Evolutionary conservation across 2,329 filamentous ascomycete genomes (phyloP).

Genomic region (Emydomyces testavorans): DNA sequence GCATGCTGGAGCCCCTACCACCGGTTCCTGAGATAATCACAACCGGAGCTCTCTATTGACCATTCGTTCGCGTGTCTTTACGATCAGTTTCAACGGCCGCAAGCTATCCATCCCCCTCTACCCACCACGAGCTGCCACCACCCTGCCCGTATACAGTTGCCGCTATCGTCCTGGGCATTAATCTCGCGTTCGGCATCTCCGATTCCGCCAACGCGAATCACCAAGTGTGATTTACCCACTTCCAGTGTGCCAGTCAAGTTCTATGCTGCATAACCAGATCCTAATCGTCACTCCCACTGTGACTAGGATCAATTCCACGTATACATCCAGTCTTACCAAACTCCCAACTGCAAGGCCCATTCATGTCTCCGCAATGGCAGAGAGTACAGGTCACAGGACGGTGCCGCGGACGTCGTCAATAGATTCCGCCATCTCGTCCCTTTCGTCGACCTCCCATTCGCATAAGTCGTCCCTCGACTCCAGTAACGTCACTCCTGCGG

Average conservation of each 20-base stretch:
- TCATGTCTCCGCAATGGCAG: conserved; percentile 11
- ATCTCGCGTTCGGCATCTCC: background rate
- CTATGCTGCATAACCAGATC: background rate
- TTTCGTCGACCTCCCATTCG: conserved; percentile 50
- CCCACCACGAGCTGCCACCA: background rate
- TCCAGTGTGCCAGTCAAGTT: background rate
- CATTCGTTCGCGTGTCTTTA: background rate
- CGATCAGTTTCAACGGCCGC: conserved; percentile 1
- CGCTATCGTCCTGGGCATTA: background rate
- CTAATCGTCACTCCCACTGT: background rate
- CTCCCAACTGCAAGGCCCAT: conserved; percentile 21
- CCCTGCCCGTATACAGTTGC: background rate
- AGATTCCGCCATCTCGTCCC: conserved; percentile 77
- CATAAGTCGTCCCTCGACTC: conserved; percentile 49
- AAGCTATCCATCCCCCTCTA: background rate
- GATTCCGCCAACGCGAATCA: background rate
- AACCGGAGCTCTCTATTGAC: conserved; percentile 2
- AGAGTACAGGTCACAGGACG: conserved; percentile 17
- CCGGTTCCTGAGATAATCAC: background rate
- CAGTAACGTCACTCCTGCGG: conserved; percentile 50
- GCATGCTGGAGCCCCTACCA: background rate
- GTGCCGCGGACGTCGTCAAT: conserved; percentile 72
- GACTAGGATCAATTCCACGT: background rate
- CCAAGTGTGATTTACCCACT: background rate
- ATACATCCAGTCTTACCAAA: conserved; percentile 20